Evolutionary conservation across 129 eudicot species (phyloP).

Genomic region (Tanacetum coccineum): DNA sequence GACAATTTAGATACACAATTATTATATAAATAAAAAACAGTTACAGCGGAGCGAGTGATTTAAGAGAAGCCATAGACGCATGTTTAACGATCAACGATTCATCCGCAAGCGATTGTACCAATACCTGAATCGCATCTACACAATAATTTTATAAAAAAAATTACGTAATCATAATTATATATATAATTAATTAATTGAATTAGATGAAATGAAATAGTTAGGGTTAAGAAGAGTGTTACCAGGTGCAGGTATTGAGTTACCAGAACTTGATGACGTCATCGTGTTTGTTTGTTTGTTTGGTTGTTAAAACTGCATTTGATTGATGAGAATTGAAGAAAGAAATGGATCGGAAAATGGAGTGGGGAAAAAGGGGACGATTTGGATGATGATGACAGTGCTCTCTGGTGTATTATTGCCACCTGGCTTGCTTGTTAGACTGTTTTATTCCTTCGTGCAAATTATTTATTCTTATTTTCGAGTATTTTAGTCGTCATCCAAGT

Average conservation of each 20-base stretch:
- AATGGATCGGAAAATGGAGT: conserved; percentile 46
- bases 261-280: conserved; percentile 61
- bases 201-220: neutral
- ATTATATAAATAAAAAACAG: neutral
- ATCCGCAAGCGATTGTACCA: conserved; percentile 80
- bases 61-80: conserved; percentile 83
- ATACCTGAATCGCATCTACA: conserved; percentile 90
- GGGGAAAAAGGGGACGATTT: neutral
- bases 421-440: no score
- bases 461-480: no score
- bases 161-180: neutral
- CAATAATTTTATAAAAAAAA: neutral
- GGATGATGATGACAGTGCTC: no score
- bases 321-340: conserved; percentile 20
- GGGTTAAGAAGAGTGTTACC: conserved; percentile 33
- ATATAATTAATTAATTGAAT: neutral
- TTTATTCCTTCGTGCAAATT: no score
- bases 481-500: no score
- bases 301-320: conserved; percentile 17
- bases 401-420: no score
- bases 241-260: conserved; percentile 68
- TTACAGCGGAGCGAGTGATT: conserved; percentile 76
- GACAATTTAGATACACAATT: no score
- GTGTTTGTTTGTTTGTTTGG: neutral
- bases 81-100: conserved; percentile 73